Evolutionary conservation across 129 eudicot genomes (phyloP).

Genomic region (Gnaphalium uliginosum): DNA sequence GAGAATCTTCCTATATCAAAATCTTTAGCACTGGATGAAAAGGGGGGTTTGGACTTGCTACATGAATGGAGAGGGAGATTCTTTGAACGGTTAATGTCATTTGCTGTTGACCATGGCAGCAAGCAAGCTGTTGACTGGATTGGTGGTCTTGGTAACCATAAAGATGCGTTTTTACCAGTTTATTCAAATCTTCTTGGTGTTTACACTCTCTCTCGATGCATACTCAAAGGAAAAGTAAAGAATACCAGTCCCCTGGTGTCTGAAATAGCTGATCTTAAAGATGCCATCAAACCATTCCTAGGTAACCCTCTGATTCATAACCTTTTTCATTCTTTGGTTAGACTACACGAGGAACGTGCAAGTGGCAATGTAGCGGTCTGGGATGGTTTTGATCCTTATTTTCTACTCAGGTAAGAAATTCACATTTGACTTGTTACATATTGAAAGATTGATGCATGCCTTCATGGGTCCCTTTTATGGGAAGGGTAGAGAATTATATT

Average conservation of each 20-base stretch:
- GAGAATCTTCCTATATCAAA: slow-evolving; percentile 50
- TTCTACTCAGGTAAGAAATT: slow-evolving; percentile 51
- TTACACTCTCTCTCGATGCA: slow-evolving; percentile 62
- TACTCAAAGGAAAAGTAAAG: slow-evolving; percentile 29
- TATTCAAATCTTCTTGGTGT: slow-evolving; percentile 83
- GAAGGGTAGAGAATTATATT: slow-evolving; percentile 11
- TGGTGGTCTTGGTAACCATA: slow-evolving; percentile 95
- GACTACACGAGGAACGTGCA: slow-evolving; percentile 48
- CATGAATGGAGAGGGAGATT: slow-evolving; percentile 66
- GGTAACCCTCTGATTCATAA: slow-evolving; percentile 66
- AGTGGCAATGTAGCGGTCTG: slow-evolving; percentile 40
- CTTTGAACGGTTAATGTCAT: slow-evolving; percentile 45
- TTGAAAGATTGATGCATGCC: background rate
- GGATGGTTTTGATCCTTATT: slow-evolving; percentile 82
- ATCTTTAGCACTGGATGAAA: slow-evolving; percentile 24
- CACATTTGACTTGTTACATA: slow-evolving; percentile 20
- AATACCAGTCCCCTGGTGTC: slow-evolving; percentile 29
- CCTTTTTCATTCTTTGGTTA: slow-evolving; percentile 49
- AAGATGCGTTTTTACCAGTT: slow-evolving; percentile 83
- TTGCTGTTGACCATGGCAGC: slow-evolving; percentile 40
- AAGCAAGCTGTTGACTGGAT: slow-evolving; percentile 64
- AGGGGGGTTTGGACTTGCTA: slow-evolving; percentile 37
- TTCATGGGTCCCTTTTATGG: background rate
- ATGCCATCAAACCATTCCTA: slow-evolving; percentile 58
- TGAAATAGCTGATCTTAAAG: slow-evolving; percentile 55